A percentile compares a stretch with the other conserved stretches of the same genome.
Conservation (phyloP, 805 yeast species). For the Tetrapisispora pingtungensis region DNA sequence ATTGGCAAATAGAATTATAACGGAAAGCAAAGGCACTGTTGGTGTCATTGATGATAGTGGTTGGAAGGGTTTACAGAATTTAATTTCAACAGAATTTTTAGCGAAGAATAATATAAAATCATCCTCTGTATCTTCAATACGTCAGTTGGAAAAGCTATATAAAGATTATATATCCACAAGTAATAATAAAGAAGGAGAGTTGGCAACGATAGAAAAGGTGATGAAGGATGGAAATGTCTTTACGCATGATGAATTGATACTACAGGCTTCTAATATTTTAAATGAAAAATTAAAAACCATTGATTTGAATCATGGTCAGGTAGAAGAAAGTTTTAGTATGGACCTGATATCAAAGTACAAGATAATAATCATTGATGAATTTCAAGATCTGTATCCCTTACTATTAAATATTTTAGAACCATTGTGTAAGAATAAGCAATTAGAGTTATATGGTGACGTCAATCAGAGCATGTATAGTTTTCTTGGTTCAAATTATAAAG, state of each 20-base stretch:
- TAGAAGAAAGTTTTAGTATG: constrained; percentile 4
- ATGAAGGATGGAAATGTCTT: constrained; percentile 29
- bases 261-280: constrained; percentile 14
- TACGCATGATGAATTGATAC: constrained; percentile 26
- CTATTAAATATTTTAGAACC: constrained; percentile 37
- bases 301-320: not conserved
- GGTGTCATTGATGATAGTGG: constrained; percentile 46
- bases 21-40: constrained; percentile 29
- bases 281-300: not conserved
- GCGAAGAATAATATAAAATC: constrained; percentile 3
- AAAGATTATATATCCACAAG: constrained; percentile 10
- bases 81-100: constrained; percentile 22
- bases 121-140: constrained; percentile 6
- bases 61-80: constrained; percentile 37
- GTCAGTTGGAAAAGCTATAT: constrained; percentile 14
- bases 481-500: constrained; percentile 40
- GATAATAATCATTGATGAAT: constrained; percentile 56
- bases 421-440: constrained; percentile 36
- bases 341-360: constrained; percentile 21
- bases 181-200: not conserved
- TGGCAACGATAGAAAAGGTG: constrained; percentile 10
- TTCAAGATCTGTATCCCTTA: constrained; percentile 55
- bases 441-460: constrained; percentile 63
- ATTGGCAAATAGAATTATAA: constrained; percentile 42
- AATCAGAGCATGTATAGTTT: constrained; percentile 63